Evolutionary conservation across 768 basidiomycete genomes (phyloP), one percentile per base, ranked within the genome.

Genomic region (Termitomyces sp.): DNA sequence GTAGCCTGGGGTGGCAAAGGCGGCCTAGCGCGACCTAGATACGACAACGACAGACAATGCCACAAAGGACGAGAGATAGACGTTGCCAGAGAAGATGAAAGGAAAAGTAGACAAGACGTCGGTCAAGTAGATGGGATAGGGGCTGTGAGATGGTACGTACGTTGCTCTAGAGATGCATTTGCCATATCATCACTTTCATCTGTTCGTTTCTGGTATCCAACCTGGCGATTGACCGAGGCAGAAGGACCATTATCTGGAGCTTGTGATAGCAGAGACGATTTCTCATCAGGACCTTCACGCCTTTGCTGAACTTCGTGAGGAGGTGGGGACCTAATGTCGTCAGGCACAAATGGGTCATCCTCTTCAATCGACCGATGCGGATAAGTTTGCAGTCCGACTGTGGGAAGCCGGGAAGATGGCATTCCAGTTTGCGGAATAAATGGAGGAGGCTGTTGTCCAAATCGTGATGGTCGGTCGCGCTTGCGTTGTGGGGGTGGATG

Each of bases 1-100:
- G 69, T 66, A 5, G 65, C 62, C 66, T 83, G 81, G 12, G 80
- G 75, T 2, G 80, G 79, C 12, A 83, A 69, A 0, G 80, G 81
- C 1, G 61, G 66, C 55, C 81, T 72, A 61, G 70, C 75, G 16
- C 72, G 77, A 68, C 71, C 74, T 77, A 68, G 53, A 62, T 51
- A 57, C 28, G 57, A 50, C 26, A n/a, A 53, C 53, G 38, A 43
- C 41, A 50, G 61, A 46, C 30, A 51, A 26, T 43, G 38, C 23
- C 36, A 38, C n/a, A 40, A 30, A 57, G 41, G 60, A 56, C 26
- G 28, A 30, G 30, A 36, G 35, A 50, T 18, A 56, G 55, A 57
- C 50, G 36, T 59, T 28, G 23, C 33, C 58, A 38, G 44, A 41
- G 40, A 59, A 48, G 59, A 49, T 33, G 62, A 50, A 57, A 61